Base-by-base conservation (phyloP, 2,329 filamentous ascomycete genomes). In the Xylaria hypoxylon region DNA sequence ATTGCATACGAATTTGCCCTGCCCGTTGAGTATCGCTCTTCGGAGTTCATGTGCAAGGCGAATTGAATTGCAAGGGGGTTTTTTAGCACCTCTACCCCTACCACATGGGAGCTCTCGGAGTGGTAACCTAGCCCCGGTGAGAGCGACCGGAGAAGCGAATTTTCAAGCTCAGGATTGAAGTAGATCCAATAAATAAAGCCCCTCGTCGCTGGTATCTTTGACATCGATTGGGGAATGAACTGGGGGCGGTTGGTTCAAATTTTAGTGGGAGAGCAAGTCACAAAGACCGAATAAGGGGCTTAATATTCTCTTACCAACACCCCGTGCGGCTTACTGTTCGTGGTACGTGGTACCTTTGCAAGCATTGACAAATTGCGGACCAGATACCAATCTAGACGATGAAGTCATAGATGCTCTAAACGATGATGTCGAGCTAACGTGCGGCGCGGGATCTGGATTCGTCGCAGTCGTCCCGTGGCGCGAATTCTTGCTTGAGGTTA, bases 321-420 rank as follows among this genome's bases (percentile, higher is more conserved):
- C 40, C 38, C n/a, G 26, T 24, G 19, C 17, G 60, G 65, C 65
- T 67, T 67, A 67, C 65, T 67, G 57, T 64, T 67, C 19, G 40
- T 3, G 35, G 48, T 24, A 55, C n/a, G 19, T 55, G 51, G 33
- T 57, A 31, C 50, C 26, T 64, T 26, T 8, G 31, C 40, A 48
- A 45, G 44, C 45, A 60, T 64, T 67, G 64, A 67, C 64, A 67
- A 67, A 67, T 67, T 33, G 50, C 31, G 33, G 42, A 26, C 50
- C 26, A 26, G 51, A 53, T 40, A 40, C 50, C 33, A 19, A 52
- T 31, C 47, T 50, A 42, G 45, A 28, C 51, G 45, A 67, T 67
- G 65, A 67, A 60, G 65, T 67, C 65, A 67, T 67, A 64, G 60
- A 44, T 26, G 2, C n/a, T 53, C 26, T 6, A 33, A 33, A 59